Conservation (phyloP, 768 basidiomycete genomes). For the Russula olivacea region DNA sequence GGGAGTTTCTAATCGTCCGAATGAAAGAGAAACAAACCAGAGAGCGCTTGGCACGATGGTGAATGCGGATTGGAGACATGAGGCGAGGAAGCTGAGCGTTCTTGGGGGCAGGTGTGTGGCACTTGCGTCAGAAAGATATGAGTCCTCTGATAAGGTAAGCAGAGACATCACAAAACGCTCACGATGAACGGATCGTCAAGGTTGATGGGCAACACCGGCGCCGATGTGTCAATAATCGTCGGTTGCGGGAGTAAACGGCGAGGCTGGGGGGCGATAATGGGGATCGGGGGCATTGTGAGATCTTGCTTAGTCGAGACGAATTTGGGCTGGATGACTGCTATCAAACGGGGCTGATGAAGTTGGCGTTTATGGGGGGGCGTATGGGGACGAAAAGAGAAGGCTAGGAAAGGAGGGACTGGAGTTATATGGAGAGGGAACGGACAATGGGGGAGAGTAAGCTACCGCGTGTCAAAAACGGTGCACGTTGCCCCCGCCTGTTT, state of each 20-base stretch:
- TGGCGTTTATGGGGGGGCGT: conserved; percentile 1
- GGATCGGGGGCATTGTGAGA: conserved; percentile 23
- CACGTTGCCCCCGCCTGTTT: conserved; percentile 21
- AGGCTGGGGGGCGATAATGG: conserved; percentile 25
- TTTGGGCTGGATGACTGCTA: neutral
- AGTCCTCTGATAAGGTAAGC: conserved; percentile 1
- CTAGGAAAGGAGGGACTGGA: conserved; percentile 20
- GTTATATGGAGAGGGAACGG: conserved; percentile 19
- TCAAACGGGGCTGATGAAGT: neutral
- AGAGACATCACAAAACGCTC: conserved; percentile 1
- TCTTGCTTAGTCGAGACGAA: neutral
- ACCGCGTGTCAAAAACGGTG: conserved; percentile 22
- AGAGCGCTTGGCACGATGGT: conserved; percentile 19
- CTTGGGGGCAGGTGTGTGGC: conserved; percentile 19
- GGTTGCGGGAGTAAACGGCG: conserved; percentile 17
- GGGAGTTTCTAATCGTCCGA: neutral
- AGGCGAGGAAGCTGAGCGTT: conserved; percentile 21
- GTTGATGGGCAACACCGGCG: conserved; percentile 11
- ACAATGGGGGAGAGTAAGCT: conserved; percentile 21
- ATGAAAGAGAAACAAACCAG: conserved; percentile 10
- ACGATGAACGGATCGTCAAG: conserved; percentile 27
- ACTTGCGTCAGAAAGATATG: conserved; percentile 12
- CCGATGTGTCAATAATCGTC: conserved; percentile 19
- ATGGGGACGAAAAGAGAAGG: conserved; percentile 8
- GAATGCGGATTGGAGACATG: conserved; percentile 23